A percentile compares a stretch with the other conserved stretches of the same genome.
Conservation (phyloP, 495 filamentous ascomycete genomes). For the Letharia lupina region DNA sequence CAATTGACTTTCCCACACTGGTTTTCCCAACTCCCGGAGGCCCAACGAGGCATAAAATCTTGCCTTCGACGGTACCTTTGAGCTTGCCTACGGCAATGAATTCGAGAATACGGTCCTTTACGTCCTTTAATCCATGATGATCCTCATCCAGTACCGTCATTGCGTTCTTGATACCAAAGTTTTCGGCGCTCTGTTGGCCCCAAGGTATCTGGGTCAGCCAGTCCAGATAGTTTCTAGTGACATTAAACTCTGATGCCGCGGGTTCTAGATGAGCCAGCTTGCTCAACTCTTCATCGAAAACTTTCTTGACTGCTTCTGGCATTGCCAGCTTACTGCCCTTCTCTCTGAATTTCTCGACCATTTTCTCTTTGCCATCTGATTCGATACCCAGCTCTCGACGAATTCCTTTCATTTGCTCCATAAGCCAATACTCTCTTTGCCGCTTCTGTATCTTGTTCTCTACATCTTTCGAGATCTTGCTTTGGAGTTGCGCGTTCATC, state of each 20-base stretch:
- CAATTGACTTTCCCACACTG: constrained; percentile 96
- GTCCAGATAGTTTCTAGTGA: constrained; percentile 98
- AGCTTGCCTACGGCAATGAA: constrained; percentile 99
- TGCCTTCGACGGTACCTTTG: constrained; percentile 93
- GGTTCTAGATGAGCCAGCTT: constrained; percentile 92
- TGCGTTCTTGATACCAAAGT: constrained; percentile 88
- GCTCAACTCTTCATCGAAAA: constrained; percentile 96
- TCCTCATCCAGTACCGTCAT: constrained; percentile 91
- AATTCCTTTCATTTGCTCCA: constrained; percentile 99
- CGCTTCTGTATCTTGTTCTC: constrained; percentile 96
- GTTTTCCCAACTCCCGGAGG: constrained; percentile 97
- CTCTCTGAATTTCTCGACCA: constrained; percentile 94
- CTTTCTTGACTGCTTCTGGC: constrained; percentile 92
- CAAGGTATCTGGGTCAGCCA: constrained; percentile 98
- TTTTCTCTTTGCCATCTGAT: constrained; percentile 94
- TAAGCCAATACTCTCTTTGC: constrained; percentile 96
- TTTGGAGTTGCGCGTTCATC: constrained; percentile 94
- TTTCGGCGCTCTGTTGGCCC: constrained; percentile 93
- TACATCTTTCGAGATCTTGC: constrained; percentile 96
- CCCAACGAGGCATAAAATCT: constrained; percentile 96
- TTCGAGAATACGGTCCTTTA: constrained; percentile 97
- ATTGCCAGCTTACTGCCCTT: constrained; percentile 91
- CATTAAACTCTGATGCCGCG: constrained; percentile 95
- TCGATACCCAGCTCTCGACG: constrained; percentile 90
- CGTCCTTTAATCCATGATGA: constrained; percentile 94